These are phyloP conservation scores for Rachicladosporium sp. DNA, from an alignment of 2,329 filamentous ascomycete species.

Conservation along the genomic window DNA sequence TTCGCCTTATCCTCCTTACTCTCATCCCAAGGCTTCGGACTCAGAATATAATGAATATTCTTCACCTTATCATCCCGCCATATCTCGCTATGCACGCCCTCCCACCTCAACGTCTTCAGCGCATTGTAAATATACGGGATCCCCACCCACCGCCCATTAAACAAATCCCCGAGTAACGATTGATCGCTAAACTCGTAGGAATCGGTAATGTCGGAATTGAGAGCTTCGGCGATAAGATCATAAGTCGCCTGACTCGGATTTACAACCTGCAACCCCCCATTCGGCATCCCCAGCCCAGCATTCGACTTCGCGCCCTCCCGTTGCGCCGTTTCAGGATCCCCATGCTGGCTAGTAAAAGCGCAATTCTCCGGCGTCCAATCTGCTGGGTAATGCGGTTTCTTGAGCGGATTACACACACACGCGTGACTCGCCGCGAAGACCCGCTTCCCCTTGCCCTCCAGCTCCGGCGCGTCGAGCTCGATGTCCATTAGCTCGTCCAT, in stretches of 20 bases:
- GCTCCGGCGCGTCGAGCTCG: conserved; percentile 48
- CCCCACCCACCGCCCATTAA: conserved; percentile 45
- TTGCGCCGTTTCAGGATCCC: conserved; percentile 39
- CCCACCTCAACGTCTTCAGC: conserved; percentile 45
- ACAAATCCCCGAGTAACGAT: conserved; percentile 45
- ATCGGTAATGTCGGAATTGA: conserved; percentile 33
- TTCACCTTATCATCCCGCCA: conserved; percentile 50
- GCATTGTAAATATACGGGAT: conserved; percentile 51
- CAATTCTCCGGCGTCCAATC: conserved; percentile 56
- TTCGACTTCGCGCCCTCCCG: conserved; percentile 36
- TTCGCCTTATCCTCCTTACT: conserved; percentile 27
- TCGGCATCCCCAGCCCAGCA: conserved; percentile 45
- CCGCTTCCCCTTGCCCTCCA: conserved; percentile 42
- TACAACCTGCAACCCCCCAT: conserved; percentile 50
- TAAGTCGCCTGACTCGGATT: conserved; percentile 43
- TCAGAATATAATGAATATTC: conserved; percentile 51
- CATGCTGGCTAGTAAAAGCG: conserved; percentile 48
- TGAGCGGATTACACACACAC: conserved; percentile 73
- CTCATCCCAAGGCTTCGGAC: conserved; percentile 53
- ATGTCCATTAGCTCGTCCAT: conserved; percentile 93
- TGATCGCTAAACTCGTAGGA: conserved; percentile 51
- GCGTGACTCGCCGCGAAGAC: conserved; percentile 78
- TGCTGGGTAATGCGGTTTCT: conserved; percentile 64
- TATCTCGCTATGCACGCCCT: conserved; percentile 45
- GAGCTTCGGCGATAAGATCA: conserved; percentile 36